Evolutionary conservation across 2,329 filamentous ascomycete species (phyloP).

Genomic region (Fusarium tuaranense): DNA sequence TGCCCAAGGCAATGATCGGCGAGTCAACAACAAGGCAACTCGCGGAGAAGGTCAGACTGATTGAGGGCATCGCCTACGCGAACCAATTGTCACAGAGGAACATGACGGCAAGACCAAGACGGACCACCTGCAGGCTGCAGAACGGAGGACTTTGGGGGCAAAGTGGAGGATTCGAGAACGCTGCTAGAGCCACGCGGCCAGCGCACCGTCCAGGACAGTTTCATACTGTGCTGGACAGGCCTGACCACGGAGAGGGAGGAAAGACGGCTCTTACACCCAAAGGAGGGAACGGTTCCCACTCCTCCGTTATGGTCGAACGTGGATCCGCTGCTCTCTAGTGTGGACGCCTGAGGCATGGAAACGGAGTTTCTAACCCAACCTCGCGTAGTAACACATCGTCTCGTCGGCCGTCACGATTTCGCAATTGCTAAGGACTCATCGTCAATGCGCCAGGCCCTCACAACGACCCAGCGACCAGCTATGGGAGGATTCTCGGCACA

Average conservation of each 20-base stretch:
- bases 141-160: conserved; percentile 29
- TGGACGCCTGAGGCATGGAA: conserved; percentile 29
- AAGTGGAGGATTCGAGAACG: conserved; percentile 19
- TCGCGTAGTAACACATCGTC: neutral
- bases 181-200: conserved; percentile 30
- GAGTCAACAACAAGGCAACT: conserved; percentile 27
- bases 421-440: conserved; percentile 8
- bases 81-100: conserved; percentile 11
- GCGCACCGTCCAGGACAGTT: conserved; percentile 30
- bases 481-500: conserved; percentile 7
- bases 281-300: conserved; percentile 30
- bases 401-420: conserved; percentile 14
- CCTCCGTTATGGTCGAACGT: conserved; percentile 19
- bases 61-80: neutral
- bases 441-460: conserved; percentile 13
- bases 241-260: conserved; percentile 21
- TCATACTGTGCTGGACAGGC: conserved; percentile 35
- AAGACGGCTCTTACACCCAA: conserved; percentile 32
- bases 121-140: conserved; percentile 20
- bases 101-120: neutral
- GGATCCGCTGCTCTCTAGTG: conserved; percentile 27
- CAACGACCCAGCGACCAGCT: neutral
- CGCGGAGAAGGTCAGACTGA: conserved; percentile 10
- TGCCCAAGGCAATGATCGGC: conserved; percentile 21
- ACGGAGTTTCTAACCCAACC: neutral